Evolutionary conservation across 305 asterid species (phyloP).

Genomic region (Fraxinus latifolia): DNA sequence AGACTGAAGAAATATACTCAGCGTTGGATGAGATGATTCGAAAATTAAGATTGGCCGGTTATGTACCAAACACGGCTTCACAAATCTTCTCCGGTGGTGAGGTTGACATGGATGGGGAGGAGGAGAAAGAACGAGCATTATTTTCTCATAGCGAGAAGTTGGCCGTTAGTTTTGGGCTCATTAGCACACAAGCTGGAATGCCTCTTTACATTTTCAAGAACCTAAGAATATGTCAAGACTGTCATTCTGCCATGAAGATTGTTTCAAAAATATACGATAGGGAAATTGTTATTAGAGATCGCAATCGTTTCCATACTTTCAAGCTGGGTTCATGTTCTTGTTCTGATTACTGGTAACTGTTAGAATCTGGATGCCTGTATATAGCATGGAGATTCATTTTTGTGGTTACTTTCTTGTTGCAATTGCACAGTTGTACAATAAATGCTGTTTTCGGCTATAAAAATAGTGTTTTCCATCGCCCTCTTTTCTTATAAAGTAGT

Average conservation of each 20-base stretch:
- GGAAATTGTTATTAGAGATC: slow-evolving; percentile 59
- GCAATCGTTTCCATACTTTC: slow-evolving; percentile 58
- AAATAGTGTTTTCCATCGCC: neutral
- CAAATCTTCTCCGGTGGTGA: slow-evolving; percentile 35
- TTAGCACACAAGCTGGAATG: slow-evolving; percentile 43
- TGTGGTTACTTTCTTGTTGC: neutral
- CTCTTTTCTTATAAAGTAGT: neutral
- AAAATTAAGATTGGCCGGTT: slow-evolving; percentile 43
- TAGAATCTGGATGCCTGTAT: neutral
- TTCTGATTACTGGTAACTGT: neutral
- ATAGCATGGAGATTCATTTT: neutral
- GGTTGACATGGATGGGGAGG: slow-evolving; percentile 29
- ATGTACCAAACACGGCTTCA: slow-evolving; percentile 37
- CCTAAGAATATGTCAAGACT: slow-evolving; percentile 54
- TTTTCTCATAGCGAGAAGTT: slow-evolving; percentile 55
- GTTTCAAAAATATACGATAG: slow-evolving; percentile 44
- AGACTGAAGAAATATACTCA: slow-evolving; percentile 37
- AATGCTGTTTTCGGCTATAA: neutral
- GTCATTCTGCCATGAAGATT: slow-evolving; percentile 59
- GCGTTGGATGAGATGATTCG: slow-evolving; percentile 61
- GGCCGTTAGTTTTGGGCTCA: slow-evolving; percentile 55
- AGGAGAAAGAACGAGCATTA: slow-evolving; percentile 56
- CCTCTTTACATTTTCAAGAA: slow-evolving; percentile 58
- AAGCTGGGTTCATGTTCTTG: slow-evolving; percentile 51
- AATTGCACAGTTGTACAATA: neutral